These are phyloP conservation scores for Cladosporium sp. DNA, from an alignment of 2,329 filamentous ascomycete species.

Conservation along the genomic window DNA sequence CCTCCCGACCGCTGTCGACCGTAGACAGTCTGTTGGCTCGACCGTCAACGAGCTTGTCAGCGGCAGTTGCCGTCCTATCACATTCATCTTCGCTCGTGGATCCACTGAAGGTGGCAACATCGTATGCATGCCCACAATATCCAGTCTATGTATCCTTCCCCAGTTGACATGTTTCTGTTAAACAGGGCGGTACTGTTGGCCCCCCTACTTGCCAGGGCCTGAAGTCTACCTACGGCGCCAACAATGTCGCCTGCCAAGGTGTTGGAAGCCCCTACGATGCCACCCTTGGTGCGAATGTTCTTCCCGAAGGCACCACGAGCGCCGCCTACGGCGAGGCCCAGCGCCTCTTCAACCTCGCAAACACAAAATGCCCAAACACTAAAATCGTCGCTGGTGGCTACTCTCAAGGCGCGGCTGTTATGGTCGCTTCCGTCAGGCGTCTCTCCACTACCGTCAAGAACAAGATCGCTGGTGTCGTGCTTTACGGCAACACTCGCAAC, in stretches of 20 bases:
- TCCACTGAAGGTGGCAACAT: slow-evolving; percentile 58
- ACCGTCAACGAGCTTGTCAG: slow-evolving; percentile 28
- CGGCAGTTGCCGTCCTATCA: slow-evolving; percentile 50
- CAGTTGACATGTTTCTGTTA: background rate
- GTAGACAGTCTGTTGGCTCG: slow-evolving; percentile 13
- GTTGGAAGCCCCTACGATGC: slow-evolving; percentile 32
- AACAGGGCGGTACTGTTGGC: slow-evolving; percentile 30
- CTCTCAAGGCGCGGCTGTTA: slow-evolving; percentile 45
- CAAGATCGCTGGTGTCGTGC: slow-evolving; percentile 42
- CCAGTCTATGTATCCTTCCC: background rate
- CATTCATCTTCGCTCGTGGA: slow-evolving; percentile 60
- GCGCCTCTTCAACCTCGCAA: slow-evolving; percentile 31
- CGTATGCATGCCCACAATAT: slow-evolving; percentile 30
- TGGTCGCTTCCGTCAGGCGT: slow-evolving; percentile 39
- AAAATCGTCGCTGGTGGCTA: slow-evolving; percentile 35
- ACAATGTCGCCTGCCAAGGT: slow-evolving; percentile 34
- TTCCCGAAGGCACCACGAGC: slow-evolving; percentile 28
- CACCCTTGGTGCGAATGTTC: slow-evolving; percentile 27
- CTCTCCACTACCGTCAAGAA: slow-evolving; percentile 33
- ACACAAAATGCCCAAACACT: slow-evolving; percentile 33
- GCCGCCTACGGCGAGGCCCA: slow-evolving; percentile 29
- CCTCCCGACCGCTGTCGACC: slow-evolving; percentile 13
- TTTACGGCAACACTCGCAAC: slow-evolving; percentile 47
- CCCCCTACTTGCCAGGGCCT: slow-evolving; percentile 32
- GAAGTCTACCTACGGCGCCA: slow-evolving; percentile 26